Evolutionary conservation across 2,329 filamentous ascomycete genomes (phyloP).

Genomic region (Pyrenophora graminea): DNA sequence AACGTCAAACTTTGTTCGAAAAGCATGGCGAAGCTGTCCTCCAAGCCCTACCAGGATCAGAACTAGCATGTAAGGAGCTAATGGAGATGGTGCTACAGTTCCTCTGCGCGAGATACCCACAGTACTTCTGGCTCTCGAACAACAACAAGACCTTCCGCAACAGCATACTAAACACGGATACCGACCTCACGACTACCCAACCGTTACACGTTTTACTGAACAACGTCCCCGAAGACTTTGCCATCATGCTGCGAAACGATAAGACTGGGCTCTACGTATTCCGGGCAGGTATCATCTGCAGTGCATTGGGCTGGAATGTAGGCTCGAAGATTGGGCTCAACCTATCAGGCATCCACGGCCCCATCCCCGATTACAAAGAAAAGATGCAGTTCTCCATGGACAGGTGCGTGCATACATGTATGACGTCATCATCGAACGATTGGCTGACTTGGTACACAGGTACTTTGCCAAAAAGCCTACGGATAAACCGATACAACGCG

Average conservation of each 20-base stretch:
- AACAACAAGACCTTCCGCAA: constrained; percentile 67
- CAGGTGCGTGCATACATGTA: constrained; percentile 52
- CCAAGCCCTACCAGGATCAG: constrained; percentile 71
- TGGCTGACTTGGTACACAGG: constrained; percentile 46
- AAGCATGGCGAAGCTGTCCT: constrained; percentile 68
- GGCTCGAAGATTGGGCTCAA: constrained; percentile 72
- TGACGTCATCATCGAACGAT: too few species aligned
- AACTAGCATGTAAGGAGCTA: constrained; percentile 79
- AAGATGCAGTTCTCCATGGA: constrained; percentile 91
- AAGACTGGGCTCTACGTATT: constrained; percentile 73
- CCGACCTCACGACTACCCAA: constrained; percentile 63
- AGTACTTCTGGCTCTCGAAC: constrained; percentile 66
- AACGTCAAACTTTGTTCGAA: constrained; percentile 68
- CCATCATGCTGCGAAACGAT: constrained; percentile 72
- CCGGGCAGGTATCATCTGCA: constrained; percentile 77
- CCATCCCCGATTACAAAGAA: constrained; percentile 81
- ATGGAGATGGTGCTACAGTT: constrained; percentile 88
- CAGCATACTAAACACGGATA: constrained; percentile 64
- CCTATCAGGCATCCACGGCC: constrained; percentile 71
- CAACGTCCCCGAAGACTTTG: constrained; percentile 85
- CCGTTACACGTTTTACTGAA: constrained; percentile 73
- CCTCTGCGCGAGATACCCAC: constrained; percentile 75
- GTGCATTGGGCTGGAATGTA: constrained; percentile 78
- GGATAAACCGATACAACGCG: constrained; percentile 77
- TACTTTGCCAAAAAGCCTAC: constrained; percentile 80